Conservation (phyloP, 176 grass and related monocot species). For the Oryza punctata region DNA sequence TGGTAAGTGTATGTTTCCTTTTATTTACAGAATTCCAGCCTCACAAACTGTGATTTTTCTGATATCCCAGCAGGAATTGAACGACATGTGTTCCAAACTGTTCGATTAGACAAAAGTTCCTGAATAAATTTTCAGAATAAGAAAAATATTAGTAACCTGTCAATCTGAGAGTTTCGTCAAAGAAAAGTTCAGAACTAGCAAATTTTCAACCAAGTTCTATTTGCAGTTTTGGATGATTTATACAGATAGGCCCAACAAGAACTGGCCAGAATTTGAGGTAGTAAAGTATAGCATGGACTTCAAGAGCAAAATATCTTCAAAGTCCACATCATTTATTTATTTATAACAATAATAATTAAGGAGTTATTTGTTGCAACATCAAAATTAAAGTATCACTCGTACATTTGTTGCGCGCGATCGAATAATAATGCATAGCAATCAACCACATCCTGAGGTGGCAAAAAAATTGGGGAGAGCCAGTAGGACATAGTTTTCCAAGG, state of each 20-base stretch:
- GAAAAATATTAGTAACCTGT: not conserved
- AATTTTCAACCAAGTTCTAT: not conserved
- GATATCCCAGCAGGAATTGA: not conserved
- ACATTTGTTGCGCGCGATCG: not conserved
- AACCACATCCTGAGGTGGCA: not conserved
- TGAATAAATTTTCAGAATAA: not conserved
- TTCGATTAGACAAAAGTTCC: not conserved
- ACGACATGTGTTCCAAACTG: not conserved
- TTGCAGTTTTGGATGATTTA: conserved; percentile 8
- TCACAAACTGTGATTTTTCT: not conserved
- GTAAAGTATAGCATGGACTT: not conserved
- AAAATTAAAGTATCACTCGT: not conserved
- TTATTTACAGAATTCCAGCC: not conserved
- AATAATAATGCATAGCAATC: conserved; percentile 6
- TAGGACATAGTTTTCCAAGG: not conserved
- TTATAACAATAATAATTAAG: not conserved
- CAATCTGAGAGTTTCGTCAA: not conserved
- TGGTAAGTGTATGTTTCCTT: not conserved
- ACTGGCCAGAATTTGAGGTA: not conserved
- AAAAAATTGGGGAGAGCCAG: not conserved
- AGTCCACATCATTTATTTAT: conserved; percentile 9
- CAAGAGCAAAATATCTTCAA: not conserved
- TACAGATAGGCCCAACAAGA: not conserved
- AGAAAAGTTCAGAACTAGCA: not conserved
- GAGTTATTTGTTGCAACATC: not conserved